Evolutionary conservation across 2,329 filamentous ascomycete genomes (phyloP).

Genomic region (Arthrinium phaeospermum): DNA sequence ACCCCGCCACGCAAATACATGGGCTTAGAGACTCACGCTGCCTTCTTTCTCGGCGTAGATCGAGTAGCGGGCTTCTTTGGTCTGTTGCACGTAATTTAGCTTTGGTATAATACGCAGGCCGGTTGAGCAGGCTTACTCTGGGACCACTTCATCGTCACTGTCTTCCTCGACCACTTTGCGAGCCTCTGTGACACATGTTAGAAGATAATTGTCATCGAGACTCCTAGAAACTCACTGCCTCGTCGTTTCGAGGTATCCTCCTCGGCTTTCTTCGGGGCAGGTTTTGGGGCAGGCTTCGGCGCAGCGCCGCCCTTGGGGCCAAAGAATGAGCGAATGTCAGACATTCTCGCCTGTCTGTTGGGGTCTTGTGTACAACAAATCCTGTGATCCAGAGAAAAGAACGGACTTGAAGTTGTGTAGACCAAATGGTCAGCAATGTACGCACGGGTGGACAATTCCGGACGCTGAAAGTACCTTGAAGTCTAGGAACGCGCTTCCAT

Average conservation of each 20-base stretch:
- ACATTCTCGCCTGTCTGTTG: slow-evolving; percentile 59
- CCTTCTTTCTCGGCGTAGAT: slow-evolving; percentile 53
- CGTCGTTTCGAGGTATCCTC: slow-evolving; percentile 51
- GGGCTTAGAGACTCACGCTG: slow-evolving; percentile 33
- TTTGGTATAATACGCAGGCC: neutral
- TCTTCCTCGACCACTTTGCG: slow-evolving; percentile 83
- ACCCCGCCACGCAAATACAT: neutral
- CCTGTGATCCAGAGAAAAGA: neutral
- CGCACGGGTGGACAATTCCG: neutral
- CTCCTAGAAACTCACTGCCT: slow-evolving; percentile 47
- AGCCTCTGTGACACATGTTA: slow-evolving; percentile 43
- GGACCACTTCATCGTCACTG: slow-evolving; percentile 76
- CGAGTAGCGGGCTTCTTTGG: slow-evolving; percentile 62
- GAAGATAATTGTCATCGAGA: neutral
- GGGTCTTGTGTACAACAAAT: neutral
- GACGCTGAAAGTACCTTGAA: slow-evolving; percentile 6
- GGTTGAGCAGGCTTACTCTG: slow-evolving; percentile 48
- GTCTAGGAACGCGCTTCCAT: slow-evolving; percentile 20
- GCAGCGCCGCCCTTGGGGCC: slow-evolving; percentile 71
- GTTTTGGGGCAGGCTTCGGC: slow-evolving; percentile 44
- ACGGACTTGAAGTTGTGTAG: neutral
- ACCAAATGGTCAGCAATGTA: neutral
- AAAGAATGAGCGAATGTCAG: slow-evolving; percentile 94
- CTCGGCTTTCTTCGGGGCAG: slow-evolving; percentile 52
- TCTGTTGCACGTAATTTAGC: slow-evolving; percentile 38